Evolutionary conservation across 1,139 yeast genomes (phyloP).

Genomic region (Trichomonascaceae sp.): DNA sequence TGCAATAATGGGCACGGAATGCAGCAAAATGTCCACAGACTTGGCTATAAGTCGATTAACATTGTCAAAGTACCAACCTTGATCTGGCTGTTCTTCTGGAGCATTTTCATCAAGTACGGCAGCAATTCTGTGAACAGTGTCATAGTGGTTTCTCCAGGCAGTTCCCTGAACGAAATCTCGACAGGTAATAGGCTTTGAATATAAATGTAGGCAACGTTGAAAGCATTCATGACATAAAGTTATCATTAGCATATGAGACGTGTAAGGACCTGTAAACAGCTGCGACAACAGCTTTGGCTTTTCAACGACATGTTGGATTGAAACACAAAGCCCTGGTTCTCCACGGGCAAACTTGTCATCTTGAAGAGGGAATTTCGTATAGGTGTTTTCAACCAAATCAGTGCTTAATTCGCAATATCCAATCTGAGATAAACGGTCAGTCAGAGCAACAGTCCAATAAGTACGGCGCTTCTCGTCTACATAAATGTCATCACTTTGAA

Average conservation of each 20-base stretch:
- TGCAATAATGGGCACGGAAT: background rate
- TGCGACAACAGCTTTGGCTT: background rate
- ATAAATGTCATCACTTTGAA: background rate
- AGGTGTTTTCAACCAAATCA: background rate
- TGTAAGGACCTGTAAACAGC: background rate
- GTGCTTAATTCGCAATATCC: background rate
- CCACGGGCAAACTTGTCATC: conserved; percentile 4
- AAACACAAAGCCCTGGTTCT: conserved; percentile 1
- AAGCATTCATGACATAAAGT: background rate
- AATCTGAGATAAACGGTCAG: background rate
- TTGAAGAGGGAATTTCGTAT: background rate
- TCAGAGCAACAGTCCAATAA: background rate
- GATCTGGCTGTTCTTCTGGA: background rate
- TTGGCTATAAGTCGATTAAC: background rate
- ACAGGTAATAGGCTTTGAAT: background rate
- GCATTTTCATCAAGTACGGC: background rate
- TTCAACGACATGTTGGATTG: background rate
- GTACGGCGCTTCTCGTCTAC: conserved; percentile 4
- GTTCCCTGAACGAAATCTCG: background rate
- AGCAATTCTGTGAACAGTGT: background rate
- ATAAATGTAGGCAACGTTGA: background rate
- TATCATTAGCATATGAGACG: background rate
- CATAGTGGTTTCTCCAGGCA: background rate
- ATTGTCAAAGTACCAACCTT: background rate
- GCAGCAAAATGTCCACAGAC: background rate